phyloP scores from a whole-genome alignment of 331 rosid species.

The Telfairia occidentalis region DNA sequence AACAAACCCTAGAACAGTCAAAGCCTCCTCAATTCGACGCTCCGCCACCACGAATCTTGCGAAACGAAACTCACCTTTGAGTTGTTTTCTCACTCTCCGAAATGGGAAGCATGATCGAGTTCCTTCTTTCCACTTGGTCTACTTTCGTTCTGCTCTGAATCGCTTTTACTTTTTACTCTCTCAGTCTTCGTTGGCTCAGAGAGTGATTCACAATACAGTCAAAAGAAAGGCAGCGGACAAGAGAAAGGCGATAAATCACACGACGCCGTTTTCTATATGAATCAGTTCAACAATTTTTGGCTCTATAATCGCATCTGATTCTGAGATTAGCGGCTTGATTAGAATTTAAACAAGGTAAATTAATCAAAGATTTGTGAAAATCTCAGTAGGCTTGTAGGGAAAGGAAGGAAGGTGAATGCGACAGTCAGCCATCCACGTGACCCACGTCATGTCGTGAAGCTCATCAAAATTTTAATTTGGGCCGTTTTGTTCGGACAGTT shows the following conservation, averaged over 20 bases:
- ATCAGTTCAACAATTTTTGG: not conserved
- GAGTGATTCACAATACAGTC: not conserved
- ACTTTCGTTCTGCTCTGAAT: not conserved
- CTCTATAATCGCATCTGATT: not conserved
- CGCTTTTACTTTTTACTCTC: conserved; percentile 5
- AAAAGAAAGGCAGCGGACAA: not conserved
- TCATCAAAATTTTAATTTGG: not conserved
- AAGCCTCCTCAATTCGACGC: not conserved
- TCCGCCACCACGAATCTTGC: not conserved
- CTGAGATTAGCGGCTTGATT: not conserved
- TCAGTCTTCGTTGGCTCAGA: not conserved
- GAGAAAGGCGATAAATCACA: not conserved
- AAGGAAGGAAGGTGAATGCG: not conserved
- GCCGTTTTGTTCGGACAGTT: not conserved
- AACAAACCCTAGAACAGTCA: conserved; percentile 25
- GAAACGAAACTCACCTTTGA: not conserved
- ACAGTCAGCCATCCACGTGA: not conserved
- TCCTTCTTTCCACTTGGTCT: not conserved
- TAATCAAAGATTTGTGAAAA: not conserved
- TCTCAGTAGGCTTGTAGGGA: not conserved
- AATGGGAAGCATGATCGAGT: conserved; percentile 1
- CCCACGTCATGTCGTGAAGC: not conserved
- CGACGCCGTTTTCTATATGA: not conserved
- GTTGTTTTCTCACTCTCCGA: not conserved
- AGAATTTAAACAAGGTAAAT: not conserved